These are phyloP conservation scores for Boletus sp. DNA, from an alignment of 768 basidiomycete genomes.

Conservation along the genomic window DNA sequence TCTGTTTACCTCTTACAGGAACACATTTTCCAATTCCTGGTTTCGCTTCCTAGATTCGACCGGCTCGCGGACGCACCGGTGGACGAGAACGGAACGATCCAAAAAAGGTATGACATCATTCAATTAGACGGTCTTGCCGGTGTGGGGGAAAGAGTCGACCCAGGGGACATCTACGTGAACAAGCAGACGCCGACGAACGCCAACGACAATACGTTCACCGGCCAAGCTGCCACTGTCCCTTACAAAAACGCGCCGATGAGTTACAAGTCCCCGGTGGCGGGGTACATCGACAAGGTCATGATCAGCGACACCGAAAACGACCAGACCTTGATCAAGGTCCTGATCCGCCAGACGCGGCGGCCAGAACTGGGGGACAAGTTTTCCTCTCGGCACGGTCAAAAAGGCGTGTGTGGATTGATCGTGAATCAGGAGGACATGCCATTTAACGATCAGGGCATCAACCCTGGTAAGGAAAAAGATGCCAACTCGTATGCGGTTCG, in stretches of 20 bases:
- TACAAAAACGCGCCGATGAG: conserved; percentile 92
- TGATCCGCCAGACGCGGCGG: conserved; percentile 93
- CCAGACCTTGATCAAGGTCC: conserved; percentile 93
- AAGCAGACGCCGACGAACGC: conserved; percentile 95
- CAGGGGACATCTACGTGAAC: conserved; percentile 93
- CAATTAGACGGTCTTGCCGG: conserved; percentile 92
- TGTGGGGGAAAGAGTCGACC: conserved; percentile 91
- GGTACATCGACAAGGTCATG: conserved; percentile 97
- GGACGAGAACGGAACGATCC: conserved; percentile 75
- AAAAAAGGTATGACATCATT: conserved; percentile 88
- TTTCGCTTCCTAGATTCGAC: conserved; percentile 63
- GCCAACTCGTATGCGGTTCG: neutral
- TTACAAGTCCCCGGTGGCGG: conserved; percentile 92
- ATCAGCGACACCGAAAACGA: conserved; percentile 96
- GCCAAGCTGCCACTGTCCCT: conserved; percentile 76
- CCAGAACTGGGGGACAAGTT: conserved; percentile 99
- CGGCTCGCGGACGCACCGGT: conserved; percentile 90
- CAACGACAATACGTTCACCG: conserved; percentile 86
- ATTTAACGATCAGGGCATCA: conserved; percentile 97
- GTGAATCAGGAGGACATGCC: conserved; percentile 99
- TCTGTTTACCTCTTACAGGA: conserved; percentile 27
- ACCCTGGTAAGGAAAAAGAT: conserved; percentile 58
- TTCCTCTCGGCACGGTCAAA: conserved; percentile 96
- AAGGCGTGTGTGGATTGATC: conserved; percentile 97
- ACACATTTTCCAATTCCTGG: conserved; percentile 7